Evolutionary conservation across 139 green algal species (phyloP), one percentile per base, ranked within the genome.

Genomic region (Raphidocelis subcapitata): DNA sequence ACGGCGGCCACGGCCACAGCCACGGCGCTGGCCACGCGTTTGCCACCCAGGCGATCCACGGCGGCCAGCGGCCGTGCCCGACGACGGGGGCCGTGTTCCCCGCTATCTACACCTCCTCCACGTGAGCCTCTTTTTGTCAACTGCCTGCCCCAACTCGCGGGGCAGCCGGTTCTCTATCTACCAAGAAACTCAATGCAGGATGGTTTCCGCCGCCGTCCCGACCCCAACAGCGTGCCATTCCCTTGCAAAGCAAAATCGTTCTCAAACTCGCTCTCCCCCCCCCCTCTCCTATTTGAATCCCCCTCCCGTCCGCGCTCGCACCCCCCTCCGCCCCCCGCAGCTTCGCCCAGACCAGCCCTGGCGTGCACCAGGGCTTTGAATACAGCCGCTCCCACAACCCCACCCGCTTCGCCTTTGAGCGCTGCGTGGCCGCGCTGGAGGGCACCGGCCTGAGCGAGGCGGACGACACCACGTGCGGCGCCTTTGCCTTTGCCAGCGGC

Each of bases 321-420:
- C 41, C 8, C 41, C 41, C 41, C 41, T 49, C 41, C 41, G 12
- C 41, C 41, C 41, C 8, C 41, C 41, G 41, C 54, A 61, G 24
- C 12, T 61, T 33, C 15, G 54, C 54, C 12, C 54, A 61, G 54
- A 5, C 10, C 12, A 29, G n/a, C 24, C 54, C 54, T 8, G 54
- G 54, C 54, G 54, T 61, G 10, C 54, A 61, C 54, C 54, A 61
- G 15, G 54, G 54, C 54, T 61, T 28, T 14, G 54, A 61, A 14
- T 61, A 61, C 54, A 28, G 12, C 54, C 54, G 54, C 54, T 33
- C 24, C 54, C 54, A 61, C 54, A 61, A 61, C 54, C 54, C 54
- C 24, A 61, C 54, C 10, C 54, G 54, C 54, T 61, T 33, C 54
- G 54, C 54, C 5, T 29, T 61, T 28, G 54, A 61, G 54, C 54